These are phyloP conservation scores for Inga laurina DNA, from an alignment of 306 rosid species.

Conservation along the genomic window DNA sequence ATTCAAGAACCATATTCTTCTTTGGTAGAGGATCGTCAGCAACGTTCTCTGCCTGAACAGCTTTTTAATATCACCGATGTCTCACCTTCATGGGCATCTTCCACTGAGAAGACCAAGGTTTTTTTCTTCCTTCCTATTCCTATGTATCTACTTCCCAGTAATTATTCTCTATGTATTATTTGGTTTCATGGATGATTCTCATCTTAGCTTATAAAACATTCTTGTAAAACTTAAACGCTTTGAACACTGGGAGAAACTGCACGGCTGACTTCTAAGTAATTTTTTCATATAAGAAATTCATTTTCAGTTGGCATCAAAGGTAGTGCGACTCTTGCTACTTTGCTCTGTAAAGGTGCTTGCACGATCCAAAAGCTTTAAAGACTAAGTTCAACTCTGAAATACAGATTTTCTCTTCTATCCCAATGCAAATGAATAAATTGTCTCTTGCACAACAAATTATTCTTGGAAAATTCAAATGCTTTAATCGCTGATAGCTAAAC, in stretches of 20 bases:
- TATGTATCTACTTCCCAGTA: slow-evolving; percentile 10
- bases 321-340: not conserved
- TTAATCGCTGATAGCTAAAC: not conserved
- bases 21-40: slow-evolving; percentile 39
- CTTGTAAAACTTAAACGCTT: not conserved
- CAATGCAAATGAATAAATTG: not conserved
- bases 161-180: slow-evolving; percentile 22
- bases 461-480: slow-evolving; percentile 7
- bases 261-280: not conserved
- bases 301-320: not conserved
- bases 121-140: slow-evolving; percentile 22
- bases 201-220: not conserved
- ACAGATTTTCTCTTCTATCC: not conserved
- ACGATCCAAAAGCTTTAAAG: not conserved
- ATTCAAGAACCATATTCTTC: slow-evolving; percentile 49
- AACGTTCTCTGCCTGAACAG: slow-evolving; percentile 60
- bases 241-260: not conserved
- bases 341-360: not conserved
- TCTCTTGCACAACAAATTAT: slow-evolving; percentile 1
- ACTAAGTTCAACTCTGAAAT: not conserved
- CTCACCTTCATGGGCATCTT: slow-evolving; percentile 85
- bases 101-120: slow-evolving; percentile 94
- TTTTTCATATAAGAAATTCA: not conserved
- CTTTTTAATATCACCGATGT: slow-evolving; percentile 75
- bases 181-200: slow-evolving; percentile 22